These are phyloP conservation scores for Penicillium crystallinum DNA, from an alignment of 495 filamentous ascomycete genomes.

Conservation along the genomic window DNA sequence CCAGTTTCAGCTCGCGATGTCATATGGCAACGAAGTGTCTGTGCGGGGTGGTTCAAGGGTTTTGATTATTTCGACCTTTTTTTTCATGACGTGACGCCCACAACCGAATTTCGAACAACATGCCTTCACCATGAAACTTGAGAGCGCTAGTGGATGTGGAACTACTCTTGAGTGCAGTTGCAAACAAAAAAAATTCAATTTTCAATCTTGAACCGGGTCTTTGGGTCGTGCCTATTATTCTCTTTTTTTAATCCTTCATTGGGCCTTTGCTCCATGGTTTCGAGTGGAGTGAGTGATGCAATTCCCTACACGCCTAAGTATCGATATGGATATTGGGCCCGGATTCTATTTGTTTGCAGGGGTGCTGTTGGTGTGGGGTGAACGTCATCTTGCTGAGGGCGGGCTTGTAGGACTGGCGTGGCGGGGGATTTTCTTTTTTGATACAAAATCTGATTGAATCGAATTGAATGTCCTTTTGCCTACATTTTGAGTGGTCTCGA, in stretches of 20 bases:
- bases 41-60: slow-evolving; percentile 11
- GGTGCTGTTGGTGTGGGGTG: neutral
- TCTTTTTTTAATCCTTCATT: neutral
- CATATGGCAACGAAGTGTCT: slow-evolving; percentile 13
- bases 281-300: neutral
- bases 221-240: neutral
- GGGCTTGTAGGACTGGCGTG: slow-evolving; percentile 10
- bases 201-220: slow-evolving; percentile 4
- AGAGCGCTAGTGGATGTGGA: slow-evolving; percentile 23
- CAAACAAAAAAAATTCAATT: slow-evolving; percentile 6
- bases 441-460: slow-evolving; percentile 30
- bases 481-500: neutral
- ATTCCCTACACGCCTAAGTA: neutral
- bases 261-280: neutral
- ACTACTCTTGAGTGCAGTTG: slow-evolving; percentile 16
- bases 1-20: slow-evolving; percentile 11
- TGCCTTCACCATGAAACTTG: slow-evolving; percentile 12
- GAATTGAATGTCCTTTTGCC: slow-evolving; percentile 25
- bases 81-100: slow-evolving; percentile 19
- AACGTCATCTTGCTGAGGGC: slow-evolving; percentile 4
- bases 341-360: neutral
- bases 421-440: slow-evolving; percentile 19
- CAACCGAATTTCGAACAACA: slow-evolving; percentile 12
- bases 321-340: neutral
- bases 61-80: slow-evolving; percentile 13